Base-by-base conservation (phyloP, 1,139 yeast species). In the Entelexis sorbosivorans region DNA sequence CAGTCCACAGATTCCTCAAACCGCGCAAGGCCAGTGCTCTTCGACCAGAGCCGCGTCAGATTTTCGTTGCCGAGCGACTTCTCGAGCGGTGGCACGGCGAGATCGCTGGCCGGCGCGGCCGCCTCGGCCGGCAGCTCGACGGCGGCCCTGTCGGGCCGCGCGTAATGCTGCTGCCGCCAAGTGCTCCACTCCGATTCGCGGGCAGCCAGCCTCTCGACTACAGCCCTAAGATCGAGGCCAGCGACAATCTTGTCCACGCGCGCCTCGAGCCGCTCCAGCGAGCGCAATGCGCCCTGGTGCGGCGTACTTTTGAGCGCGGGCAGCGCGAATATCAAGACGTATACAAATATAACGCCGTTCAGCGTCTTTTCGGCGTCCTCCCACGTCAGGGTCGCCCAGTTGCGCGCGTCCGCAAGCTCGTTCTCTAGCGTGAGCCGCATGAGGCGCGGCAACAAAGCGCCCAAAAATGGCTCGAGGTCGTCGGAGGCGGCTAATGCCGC, bases 131-230 rank as follows among this genome's bases (percentile, higher is more conserved):
- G 45, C 17, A 26, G 19, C 20, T 42, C 26, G 3, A 32, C 45
- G 13, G 44, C 32, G 3, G 33, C 28, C 5, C 13, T 28, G 13
- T 51, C 52, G 14, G 38, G 19, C 14, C 17, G n/a, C 10, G 46
- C 28, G 24, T 48, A 51, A 33, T 39, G 50, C 14, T 39, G 17
- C 17, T 46, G 19, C 32, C 50, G 47, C 54, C 50, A 52, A 2
- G 1, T 10, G 8, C 17, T 40, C 55, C 55, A 52, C 29, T 42
- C 29, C 14, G 26, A 13, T 36, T 42, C 45, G 29, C 31, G 43
- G 8, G 29, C 33, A 11, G 11, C 34, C 8, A 45, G 38, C 17
- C 36, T 34, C 16, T 45, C 44, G 10, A 26, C 39, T 3, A 33
- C 17, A 16, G 38, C 39, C 16, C 33, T n/a, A 10, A 34, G 38